Evolutionary conservation across 352 stramenopile species (phyloP), one percentile per base, ranked within the genome.

Genomic region (Globisporangium nagaii): DNA sequence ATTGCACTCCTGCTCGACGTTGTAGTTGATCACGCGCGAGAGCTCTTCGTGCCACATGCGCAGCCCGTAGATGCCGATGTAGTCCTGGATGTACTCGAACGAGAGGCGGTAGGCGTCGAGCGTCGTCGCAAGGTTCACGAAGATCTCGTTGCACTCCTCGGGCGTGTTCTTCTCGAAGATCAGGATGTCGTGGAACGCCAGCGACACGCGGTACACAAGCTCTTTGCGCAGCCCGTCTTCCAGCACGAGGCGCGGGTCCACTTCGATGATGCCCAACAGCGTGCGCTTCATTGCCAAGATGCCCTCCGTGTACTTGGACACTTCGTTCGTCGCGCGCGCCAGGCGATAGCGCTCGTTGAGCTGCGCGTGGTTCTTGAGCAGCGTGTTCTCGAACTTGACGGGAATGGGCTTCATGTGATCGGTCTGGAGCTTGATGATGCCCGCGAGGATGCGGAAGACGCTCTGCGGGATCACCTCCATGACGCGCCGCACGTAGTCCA

Each of bases 31-130:
- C 56, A 98, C 96, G 17, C 95, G 88, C 24, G 78, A 88, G 17
- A 98, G 66, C 65, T 98, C 95, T 65, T 98, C 85, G 60, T 98
- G 90, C 93, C 92, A 98, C 75, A 98, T 97, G 30, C 94, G 90
- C 32, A 98, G 70, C 24, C 95, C 93, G 58, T 97, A 90, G 53
- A 98, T 96, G 28, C 81, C 90, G 57, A 97, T 90, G 73, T 98
- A 98, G 68, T 98, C 95, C 62, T 98, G 93, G 30, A 98, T 93
- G 63, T 97, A 98, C 71, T 97, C 87, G 52, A 98, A 94, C 30
- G 88, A 96, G 15, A 88, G 65, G 13, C 88, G 73, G 51, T 97
- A 97, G 2, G 86, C 88, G 63, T 98, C 88, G 53, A 98, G 52
- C 24, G 79, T 94, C 17, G 76, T 78, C 9, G 81, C 84, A 17